Conservation (phyloP, 2,329 filamentous ascomycete species). For the Apiospora sp. region DNA sequence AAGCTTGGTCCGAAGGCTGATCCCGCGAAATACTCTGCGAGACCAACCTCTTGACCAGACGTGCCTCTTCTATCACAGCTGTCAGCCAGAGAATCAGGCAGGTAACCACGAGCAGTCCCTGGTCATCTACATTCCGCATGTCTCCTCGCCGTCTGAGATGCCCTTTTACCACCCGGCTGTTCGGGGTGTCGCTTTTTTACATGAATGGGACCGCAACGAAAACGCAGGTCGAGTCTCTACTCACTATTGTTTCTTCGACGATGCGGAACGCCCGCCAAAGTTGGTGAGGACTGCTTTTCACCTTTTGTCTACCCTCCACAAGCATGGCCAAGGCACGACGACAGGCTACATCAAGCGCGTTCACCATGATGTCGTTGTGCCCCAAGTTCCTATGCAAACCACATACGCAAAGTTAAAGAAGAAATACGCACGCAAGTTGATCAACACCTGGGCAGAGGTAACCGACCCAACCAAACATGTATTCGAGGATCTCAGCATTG, state of each 20-base stretch:
- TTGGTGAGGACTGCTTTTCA: constrained; percentile 73
- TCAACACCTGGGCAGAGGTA: constrained; percentile 81
- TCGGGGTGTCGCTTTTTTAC: constrained; percentile 76
- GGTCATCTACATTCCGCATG: constrained; percentile 82
- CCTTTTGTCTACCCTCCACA: constrained; percentile 73
- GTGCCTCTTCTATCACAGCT: constrained; percentile 71
- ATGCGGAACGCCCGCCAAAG: constrained; percentile 48
- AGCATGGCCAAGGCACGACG: constrained; percentile 73
- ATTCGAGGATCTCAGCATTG: constrained; percentile 91
- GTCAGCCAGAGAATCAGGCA: constrained; percentile 36
- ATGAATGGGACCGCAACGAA: constrained; percentile 63
- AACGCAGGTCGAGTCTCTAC: constrained; percentile 62
- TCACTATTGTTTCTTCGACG: constrained; percentile 64
- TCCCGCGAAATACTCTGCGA: constrained; percentile 81
- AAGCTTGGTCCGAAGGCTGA: constrained; percentile 76
- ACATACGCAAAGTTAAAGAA: constrained; percentile 83
- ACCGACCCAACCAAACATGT: constrained; percentile 93
- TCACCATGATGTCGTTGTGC: constrained; percentile 81
- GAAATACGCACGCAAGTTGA: constrained; percentile 76
- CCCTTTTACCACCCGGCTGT: constrained; percentile 91
- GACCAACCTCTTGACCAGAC: constrained; percentile 83
- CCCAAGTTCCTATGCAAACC: constrained; percentile 80
- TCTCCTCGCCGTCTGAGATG: constrained; percentile 64
- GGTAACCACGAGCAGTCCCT: constrained; percentile 54
- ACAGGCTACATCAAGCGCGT: constrained; percentile 81